Conservation (phyloP, 2,329 filamentous ascomycete species). For the Cephalotrichum gorgonifer region DNA sequence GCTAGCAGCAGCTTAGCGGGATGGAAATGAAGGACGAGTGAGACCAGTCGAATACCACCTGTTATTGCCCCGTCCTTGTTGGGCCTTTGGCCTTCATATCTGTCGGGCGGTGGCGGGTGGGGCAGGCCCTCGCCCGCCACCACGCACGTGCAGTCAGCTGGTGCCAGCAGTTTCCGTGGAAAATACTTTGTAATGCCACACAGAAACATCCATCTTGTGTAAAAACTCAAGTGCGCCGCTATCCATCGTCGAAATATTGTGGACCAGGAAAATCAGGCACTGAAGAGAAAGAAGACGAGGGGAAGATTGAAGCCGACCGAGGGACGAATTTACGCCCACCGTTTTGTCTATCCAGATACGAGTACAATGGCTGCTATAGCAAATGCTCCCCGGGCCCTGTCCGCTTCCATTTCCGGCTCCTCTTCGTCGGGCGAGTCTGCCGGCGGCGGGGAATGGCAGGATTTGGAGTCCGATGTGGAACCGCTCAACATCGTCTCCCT, state of each 20-base stretch:
- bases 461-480: constrained; percentile 52
- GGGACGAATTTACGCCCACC: too few species aligned
- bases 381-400: background rate
- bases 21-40: too few species aligned
- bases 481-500: constrained; percentile 57
- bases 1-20: too few species aligned
- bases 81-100: background rate
- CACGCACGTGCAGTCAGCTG: background rate
- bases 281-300: background rate
- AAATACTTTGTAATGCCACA: background rate
- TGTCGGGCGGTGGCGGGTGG: background rate
- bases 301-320: background rate
- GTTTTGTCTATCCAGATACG: too few species aligned
- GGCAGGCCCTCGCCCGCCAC: background rate
- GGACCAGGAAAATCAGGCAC: background rate
- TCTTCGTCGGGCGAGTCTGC: constrained; percentile 12
- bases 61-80: background rate
- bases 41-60: too few species aligned
- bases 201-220: background rate
- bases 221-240: background rate
- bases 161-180: background rate
- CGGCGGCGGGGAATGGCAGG: constrained; percentile 35
- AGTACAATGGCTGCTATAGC: too few species aligned
- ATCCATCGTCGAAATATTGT: too few species aligned
- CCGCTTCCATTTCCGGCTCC: constrained; percentile 5